Evolutionary conservation across 768 basidiomycete species (phyloP).

Genomic region (Guyanaporus albipodus): DNA sequence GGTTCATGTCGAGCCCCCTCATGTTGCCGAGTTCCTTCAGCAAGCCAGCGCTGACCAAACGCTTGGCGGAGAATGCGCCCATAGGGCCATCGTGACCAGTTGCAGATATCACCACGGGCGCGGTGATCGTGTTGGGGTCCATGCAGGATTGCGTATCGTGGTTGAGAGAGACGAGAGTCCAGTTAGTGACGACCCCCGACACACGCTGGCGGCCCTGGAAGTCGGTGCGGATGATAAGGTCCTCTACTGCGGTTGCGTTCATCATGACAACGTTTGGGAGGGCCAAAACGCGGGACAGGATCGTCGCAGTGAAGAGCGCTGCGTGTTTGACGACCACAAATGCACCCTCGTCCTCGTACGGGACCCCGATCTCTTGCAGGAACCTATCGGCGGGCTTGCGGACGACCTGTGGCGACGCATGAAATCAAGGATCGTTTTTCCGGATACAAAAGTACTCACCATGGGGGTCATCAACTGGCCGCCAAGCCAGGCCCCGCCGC

Average conservation of each 20-base stretch:
- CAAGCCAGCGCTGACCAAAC: constrained; percentile 71
- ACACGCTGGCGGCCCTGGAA: constrained; percentile 40
- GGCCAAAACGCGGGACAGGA: constrained; percentile 66
- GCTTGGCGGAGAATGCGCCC: constrained; percentile 79
- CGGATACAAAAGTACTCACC: constrained; percentile 38
- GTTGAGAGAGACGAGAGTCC: constrained; percentile 47
- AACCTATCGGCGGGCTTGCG: constrained; percentile 75
- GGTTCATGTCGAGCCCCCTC: constrained; percentile 77
- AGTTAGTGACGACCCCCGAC: constrained; percentile 54
- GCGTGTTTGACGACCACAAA: constrained; percentile 83
- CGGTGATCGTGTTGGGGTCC: constrained; percentile 82
- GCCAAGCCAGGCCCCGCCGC: constrained; percentile 75
- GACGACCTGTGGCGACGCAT: constrained; percentile 47
- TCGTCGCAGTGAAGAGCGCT: constrained; percentile 74
- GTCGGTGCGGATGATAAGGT: constrained; percentile 65
- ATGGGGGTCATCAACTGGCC: constrained; percentile 78
- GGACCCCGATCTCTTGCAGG: constrained; percentile 63
- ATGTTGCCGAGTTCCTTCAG: constrained; percentile 74
- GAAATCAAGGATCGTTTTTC: not conserved
- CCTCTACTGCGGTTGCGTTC: constrained; percentile 81
- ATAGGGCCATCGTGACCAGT: constrained; percentile 78
- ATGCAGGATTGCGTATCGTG: constrained; percentile 78
- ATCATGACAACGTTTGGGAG: constrained; percentile 70
- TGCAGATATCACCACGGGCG: constrained; percentile 66
- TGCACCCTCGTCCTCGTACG: constrained; percentile 72